phyloP scores from a whole-genome alignment of 2,329 filamentous ascomycete species.

The Aspergillus sp. region DNA sequence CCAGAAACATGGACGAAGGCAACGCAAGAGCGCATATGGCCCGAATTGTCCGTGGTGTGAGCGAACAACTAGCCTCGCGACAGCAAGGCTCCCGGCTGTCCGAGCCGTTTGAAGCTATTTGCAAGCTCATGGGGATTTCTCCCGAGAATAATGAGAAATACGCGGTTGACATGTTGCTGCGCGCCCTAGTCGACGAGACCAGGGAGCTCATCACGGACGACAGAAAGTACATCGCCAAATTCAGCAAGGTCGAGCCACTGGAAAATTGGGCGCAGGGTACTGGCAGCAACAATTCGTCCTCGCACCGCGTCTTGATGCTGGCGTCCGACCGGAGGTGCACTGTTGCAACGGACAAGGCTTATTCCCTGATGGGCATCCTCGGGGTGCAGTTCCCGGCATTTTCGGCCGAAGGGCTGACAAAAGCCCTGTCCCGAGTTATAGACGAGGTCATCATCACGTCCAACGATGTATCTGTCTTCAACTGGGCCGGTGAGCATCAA shows the following conservation, averaged over 20 bases:
- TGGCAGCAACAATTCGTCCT: slow-evolving; percentile 2
- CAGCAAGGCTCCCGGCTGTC: neutral
- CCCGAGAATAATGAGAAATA: neutral
- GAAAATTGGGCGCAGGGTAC: slow-evolving; percentile 1
- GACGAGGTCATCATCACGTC: slow-evolving; percentile 10
- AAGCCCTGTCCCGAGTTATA: slow-evolving; percentile 8
- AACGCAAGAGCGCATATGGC: neutral
- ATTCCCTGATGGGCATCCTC: slow-evolving; percentile 12
- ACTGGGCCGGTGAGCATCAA: slow-evolving; percentile 7
- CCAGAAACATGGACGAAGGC: neutral
- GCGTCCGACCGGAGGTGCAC: slow-evolving; percentile 8
- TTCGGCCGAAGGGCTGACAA: slow-evolving; percentile 9
- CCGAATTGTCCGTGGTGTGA: neutral
- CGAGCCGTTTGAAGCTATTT: neutral
- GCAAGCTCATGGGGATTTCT: neutral
- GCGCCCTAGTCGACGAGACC: neutral
- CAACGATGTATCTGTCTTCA: slow-evolving; percentile 10
- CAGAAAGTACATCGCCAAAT: slow-evolving; percentile 1
- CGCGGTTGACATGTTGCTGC: neutral
- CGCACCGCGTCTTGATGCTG: slow-evolving; percentile 6
- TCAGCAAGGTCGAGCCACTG: neutral
- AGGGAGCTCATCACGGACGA: neutral
- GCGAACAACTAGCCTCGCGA: neutral
- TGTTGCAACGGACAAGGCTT: slow-evolving; percentile 9
- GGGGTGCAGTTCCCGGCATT: slow-evolving; percentile 11